A percentile compares a stretch with the other conserved stretches of the same genome.
These are phyloP conservation scores for Gomphus bonarii DNA, from an alignment of 1,284 basidiomycete species.

Conservation along the genomic window DNA sequence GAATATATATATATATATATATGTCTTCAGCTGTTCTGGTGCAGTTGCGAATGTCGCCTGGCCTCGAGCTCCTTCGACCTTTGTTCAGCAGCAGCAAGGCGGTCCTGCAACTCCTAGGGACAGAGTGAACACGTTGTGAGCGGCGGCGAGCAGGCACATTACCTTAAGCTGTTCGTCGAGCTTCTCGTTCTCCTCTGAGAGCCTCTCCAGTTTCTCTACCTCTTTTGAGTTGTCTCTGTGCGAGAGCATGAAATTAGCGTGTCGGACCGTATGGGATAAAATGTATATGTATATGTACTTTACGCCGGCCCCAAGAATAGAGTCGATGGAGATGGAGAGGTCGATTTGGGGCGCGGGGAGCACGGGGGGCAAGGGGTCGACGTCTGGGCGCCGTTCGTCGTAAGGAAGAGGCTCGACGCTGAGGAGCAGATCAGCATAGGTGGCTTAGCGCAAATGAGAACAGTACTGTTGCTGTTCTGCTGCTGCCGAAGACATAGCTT, in stretches of 20 bases:
- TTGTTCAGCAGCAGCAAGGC: conserved; percentile 63
- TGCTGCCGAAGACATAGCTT: not conserved
- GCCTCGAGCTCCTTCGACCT: conserved; percentile 44
- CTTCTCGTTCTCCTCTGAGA: conserved; percentile 68
- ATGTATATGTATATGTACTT: not conserved
- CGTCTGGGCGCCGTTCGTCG: not conserved
- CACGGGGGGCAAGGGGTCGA: conserved; percentile 31
- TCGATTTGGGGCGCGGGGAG: conserved; percentile 41
- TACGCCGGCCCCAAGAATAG: conserved; percentile 26
- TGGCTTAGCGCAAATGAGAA: not conserved
- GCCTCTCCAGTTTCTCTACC: conserved; percentile 50
- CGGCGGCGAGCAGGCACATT: not conserved
- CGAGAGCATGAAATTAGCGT: not conserved
- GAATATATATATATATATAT: not conserved
- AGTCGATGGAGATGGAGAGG: conserved; percentile 39
- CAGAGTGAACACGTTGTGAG: too few species aligned
- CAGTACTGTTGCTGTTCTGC: conserved; percentile 7
- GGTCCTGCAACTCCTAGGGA: conserved; percentile 49
- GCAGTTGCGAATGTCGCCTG: conserved; percentile 25
- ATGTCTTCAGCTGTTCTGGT: not conserved
- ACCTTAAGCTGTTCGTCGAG: conserved; percentile 55
- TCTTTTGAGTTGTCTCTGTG: not conserved
- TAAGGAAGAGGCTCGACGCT: not conserved
- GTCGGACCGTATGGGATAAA: not conserved
- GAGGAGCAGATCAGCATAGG: not conserved